Conservation (phyloP, 805 yeast genomes). For the Schizosaccharomyces lindneri region DNA sequence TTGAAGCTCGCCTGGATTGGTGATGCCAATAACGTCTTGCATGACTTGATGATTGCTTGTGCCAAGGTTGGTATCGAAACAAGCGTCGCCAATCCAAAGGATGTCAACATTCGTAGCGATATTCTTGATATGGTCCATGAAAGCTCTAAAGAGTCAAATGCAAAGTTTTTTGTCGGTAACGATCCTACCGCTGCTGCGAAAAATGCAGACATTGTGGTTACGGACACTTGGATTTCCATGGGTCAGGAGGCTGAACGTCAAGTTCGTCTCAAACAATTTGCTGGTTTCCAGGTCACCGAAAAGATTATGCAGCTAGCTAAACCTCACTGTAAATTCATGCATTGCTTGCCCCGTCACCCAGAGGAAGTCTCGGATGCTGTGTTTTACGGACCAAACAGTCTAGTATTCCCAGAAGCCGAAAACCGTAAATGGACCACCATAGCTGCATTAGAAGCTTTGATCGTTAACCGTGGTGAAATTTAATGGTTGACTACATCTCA, state of each 20-base stretch:
- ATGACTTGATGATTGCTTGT: slow-evolving; percentile 75
- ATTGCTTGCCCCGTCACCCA: slow-evolving; percentile 83
- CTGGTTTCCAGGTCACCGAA: slow-evolving; percentile 60
- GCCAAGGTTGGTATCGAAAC: slow-evolving; percentile 64
- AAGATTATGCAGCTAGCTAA: slow-evolving; percentile 35
- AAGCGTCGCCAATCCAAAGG: slow-evolving; percentile 61
- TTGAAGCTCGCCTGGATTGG: slow-evolving; percentile 87
- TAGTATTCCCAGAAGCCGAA: slow-evolving; percentile 90
- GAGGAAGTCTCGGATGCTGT: slow-evolving; percentile 90
- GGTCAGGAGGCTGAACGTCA: slow-evolving; percentile 72
- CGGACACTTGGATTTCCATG: slow-evolving; percentile 96
- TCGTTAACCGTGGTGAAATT: slow-evolving; percentile 16
- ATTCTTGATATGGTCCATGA: slow-evolving; percentile 30
- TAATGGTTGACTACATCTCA: no score
- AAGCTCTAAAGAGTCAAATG: slow-evolving; percentile 24
- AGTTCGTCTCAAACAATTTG: slow-evolving; percentile 51
- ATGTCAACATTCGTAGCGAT: slow-evolving; percentile 32
- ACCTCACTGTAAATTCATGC: slow-evolving; percentile 73
- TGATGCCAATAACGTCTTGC: slow-evolving; percentile 85
- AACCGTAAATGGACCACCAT: slow-evolving; percentile 90
- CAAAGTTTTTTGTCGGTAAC: slow-evolving; percentile 29
- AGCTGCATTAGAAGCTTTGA: slow-evolving; percentile 76
- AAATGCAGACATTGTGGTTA: slow-evolving; percentile 60
- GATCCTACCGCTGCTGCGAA: slow-evolving; percentile 55
- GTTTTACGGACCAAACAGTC: slow-evolving; percentile 56